These are phyloP conservation scores for Cystoisospora suis DNA, from an alignment of 169 alveolate species.

Conservation along the genomic window DNA sequence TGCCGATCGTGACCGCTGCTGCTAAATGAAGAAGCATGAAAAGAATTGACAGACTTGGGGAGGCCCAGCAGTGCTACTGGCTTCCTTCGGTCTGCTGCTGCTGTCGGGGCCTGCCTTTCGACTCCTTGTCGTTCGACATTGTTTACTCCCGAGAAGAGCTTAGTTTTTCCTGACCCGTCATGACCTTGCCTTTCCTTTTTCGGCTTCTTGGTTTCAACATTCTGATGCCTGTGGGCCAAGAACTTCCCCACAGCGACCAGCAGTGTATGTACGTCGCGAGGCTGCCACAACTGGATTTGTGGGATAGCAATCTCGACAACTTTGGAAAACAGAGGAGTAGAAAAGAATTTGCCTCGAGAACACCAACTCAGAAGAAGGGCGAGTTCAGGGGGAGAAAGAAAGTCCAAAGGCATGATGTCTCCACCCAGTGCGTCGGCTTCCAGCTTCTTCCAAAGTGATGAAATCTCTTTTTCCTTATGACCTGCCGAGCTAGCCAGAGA, in stretches of 20 bases:
- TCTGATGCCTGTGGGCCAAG: no score
- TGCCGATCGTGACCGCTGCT: no score
- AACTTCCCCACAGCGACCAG: background rate
- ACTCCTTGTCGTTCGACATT: no score
- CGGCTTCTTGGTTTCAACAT: no score
- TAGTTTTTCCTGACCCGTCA: no score
- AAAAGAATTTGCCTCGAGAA: background rate
- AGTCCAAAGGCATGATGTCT: background rate
- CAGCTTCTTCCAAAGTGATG: background rate
- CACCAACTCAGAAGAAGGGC: conserved; percentile 35
- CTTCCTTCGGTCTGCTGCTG: no score
- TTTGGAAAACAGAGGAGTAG: background rate
- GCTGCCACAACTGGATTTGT: conserved; percentile 11
- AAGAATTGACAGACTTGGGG: no score
- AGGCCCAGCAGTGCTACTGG: no score
- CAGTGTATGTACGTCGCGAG: conserved; percentile 23
- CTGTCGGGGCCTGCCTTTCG: no score
- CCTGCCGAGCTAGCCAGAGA: background rate
- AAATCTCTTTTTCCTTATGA: background rate
- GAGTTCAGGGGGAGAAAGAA: conserved; percentile 26
- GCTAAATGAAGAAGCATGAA: no score
- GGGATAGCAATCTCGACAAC: background rate
- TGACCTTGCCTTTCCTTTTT: no score
- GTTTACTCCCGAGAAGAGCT: no score
- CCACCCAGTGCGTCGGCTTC: background rate